A percentile compares a stretch with the other conserved stretches of the same genome.
These are phyloP conservation scores for apple (Malus domestica) DNA, from an alignment of 306 rosid genomes.

Conservation along the genomic window DNA sequence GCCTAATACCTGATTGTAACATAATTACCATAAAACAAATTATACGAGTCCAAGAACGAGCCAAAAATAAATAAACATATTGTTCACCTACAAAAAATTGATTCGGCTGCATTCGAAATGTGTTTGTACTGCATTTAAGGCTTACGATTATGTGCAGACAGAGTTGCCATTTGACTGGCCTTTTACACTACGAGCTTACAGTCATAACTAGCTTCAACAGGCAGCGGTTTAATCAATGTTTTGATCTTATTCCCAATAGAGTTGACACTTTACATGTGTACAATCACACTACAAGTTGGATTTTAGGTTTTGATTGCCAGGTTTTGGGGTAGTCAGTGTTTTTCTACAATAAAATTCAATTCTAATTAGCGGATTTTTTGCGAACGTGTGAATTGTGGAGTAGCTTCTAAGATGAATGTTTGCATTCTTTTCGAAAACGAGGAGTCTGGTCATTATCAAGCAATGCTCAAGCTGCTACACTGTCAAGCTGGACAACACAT, in stretches of 20 bases:
- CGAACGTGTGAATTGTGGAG: not conserved
- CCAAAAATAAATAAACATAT: not conserved
- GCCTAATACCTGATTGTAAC: constrained; percentile 66
- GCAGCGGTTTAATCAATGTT: not conserved
- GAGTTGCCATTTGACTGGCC: not conserved
- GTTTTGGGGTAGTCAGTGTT: not conserved
- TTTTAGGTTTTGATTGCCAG: too few species aligned
- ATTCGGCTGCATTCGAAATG: not conserved
- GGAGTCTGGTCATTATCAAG: not conserved
- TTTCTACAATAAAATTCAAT: not conserved
- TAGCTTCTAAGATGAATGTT: not conserved
- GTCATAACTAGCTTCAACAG: not conserved
- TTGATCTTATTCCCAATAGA: not conserved
- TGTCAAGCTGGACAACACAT: not conserved
- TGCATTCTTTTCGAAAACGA: too few species aligned
- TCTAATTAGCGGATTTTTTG: not conserved
- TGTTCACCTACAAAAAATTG: not conserved
- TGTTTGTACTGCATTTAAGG: not conserved
- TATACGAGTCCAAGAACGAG: not conserved
- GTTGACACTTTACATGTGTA: not conserved
- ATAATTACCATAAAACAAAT: not conserved
- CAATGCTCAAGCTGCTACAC: not conserved
- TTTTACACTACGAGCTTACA: not conserved
- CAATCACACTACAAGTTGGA: not conserved
- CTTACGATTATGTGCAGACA: not conserved